A percentile compares a stretch with the other conserved stretches of the same genome.
phyloP scores from a whole-genome alignment of 306 rosid species.

The Dalbergia cochinchinensis region DNA sequence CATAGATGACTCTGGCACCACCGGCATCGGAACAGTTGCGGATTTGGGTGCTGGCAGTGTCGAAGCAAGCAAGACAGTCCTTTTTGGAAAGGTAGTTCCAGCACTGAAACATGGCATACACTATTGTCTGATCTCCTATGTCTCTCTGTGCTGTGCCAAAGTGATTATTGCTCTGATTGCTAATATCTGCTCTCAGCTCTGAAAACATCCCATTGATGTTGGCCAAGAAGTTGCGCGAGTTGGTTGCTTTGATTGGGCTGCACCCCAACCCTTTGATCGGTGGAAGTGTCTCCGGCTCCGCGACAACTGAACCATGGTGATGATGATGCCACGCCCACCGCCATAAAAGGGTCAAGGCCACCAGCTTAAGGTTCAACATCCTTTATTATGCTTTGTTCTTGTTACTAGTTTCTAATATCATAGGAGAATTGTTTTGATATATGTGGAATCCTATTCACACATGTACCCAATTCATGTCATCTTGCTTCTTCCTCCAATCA shows the following conservation, averaged over 20 bases:
- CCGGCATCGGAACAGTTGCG: slow-evolving; percentile 61
- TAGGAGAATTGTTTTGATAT: too few species aligned
- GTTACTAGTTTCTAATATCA: too few species aligned
- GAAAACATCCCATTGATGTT: slow-evolving; percentile 58
- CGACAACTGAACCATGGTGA: slow-evolving; percentile 1
- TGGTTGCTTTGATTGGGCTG: slow-evolving; percentile 58
- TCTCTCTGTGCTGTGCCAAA: slow-evolving; percentile 59
- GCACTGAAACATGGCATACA: slow-evolving; percentile 65
- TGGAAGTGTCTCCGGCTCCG: slow-evolving; percentile 50
- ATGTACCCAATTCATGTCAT: too few species aligned
- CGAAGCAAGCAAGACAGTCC: slow-evolving; percentile 63
- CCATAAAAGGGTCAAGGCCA: slow-evolving; percentile 27
- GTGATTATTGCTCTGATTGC: slow-evolving; percentile 40
- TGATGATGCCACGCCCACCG: not conserved
- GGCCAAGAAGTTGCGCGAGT: slow-evolving; percentile 39
- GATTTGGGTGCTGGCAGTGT: slow-evolving; percentile 50
- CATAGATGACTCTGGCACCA: slow-evolving; percentile 70
- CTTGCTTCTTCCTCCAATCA: too few species aligned
- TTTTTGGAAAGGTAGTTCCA: slow-evolving; percentile 57
- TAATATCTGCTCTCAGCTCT: slow-evolving; percentile 43
- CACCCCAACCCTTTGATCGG: slow-evolving; percentile 59
- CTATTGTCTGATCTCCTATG: slow-evolving; percentile 33
- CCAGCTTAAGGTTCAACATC: slow-evolving; percentile 10
- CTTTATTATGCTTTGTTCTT: not conserved
- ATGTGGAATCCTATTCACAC: too few species aligned